Evolutionary conservation across 192 early-diverging fungal genomes (phyloP), one percentile per base, ranked within the genome.

Genomic region (Coemansia sp.): DNA sequence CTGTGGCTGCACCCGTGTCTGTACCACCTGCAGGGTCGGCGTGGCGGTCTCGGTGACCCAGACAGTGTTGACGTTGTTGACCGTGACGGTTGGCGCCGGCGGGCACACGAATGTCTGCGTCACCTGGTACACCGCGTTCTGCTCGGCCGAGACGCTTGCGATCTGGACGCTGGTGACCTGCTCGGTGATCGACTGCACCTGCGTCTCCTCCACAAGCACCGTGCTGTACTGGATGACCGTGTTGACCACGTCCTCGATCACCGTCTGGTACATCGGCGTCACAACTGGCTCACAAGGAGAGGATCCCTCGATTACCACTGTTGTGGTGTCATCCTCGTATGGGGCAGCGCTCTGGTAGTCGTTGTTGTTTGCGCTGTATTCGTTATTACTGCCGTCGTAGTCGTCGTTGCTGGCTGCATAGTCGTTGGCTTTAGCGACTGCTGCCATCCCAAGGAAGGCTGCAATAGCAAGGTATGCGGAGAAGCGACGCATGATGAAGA

Each of bases 91-190:
- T 1, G 76, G 63, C 28, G 76, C 70, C 6, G 67, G 76, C 31
- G 76, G 64, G 57, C 76, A 79, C 17, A 73, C 57, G 57, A 57
- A 73, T 2, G 70, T 79, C 57, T 79, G 76, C 20, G 76, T 79
- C 33, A 79, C 76, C 28, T 79, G 76, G 61, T 73, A 79, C 19
- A 79, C 23, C 0, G 63, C 76, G 7, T 69, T 61, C n/a, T 69
- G 42, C 34, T 79, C 54, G 20, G 67, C 76, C 19, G 76, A 63
- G 4, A 79, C 60, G 61, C 70, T 70, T 25, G 56, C 48, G 22
- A 79, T 60, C 61, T 79, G 76, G 19, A 73, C 48, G 42, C 60
- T 70, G n/a, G 76, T 79, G 27, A 79, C 60, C n/a, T 70, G 66
- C 61, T 52, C 63, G 0, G 47, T 57, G 37, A 79, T 13, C 2